These are phyloP conservation scores for Papilionanthe hybrid DNA, from an alignment of 116 monocot species.

Conservation along the genomic window DNA sequence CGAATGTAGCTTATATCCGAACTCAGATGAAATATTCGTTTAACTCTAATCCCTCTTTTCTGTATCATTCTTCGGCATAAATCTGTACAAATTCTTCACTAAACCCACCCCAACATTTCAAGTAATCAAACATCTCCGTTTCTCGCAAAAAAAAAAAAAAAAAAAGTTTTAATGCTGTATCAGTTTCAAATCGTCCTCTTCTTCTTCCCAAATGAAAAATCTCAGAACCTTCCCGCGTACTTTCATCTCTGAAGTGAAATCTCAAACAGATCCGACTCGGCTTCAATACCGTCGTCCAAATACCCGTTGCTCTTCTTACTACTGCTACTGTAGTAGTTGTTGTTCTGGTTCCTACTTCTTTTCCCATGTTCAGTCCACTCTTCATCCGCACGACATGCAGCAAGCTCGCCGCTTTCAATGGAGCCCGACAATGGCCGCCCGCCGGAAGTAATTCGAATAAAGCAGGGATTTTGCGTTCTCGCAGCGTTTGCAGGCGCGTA, in stretches of 20 bases:
- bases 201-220: no score
- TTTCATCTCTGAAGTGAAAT: conserved; percentile 48
- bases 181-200: no score
- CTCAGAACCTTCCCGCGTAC: no score
- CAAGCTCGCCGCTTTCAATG: conserved; percentile 65
- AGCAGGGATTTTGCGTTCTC: conserved; percentile 59
- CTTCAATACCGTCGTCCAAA: conserved; percentile 31
- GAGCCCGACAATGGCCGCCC: conserved; percentile 3
- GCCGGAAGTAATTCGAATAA: conserved; percentile 9
- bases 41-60: no score
- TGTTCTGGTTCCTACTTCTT: conserved; percentile 10
- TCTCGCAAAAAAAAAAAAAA: no score
- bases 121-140: no score
- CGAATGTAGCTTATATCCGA: no score
- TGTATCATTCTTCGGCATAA: no score
- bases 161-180: no score
- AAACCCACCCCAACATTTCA: no score
- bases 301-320: conserved; percentile 19
- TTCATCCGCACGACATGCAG: conserved; percentile 37
- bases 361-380: conserved; percentile 18
- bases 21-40: no score
- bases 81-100: no score
- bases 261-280: conserved; percentile 75
- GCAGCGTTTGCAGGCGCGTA: conserved; percentile 58
- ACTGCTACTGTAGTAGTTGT: conserved; percentile 7